Base-by-base conservation (phyloP, 2,329 filamentous ascomycete genomes). In the Dactylonectria estremocensis region DNA sequence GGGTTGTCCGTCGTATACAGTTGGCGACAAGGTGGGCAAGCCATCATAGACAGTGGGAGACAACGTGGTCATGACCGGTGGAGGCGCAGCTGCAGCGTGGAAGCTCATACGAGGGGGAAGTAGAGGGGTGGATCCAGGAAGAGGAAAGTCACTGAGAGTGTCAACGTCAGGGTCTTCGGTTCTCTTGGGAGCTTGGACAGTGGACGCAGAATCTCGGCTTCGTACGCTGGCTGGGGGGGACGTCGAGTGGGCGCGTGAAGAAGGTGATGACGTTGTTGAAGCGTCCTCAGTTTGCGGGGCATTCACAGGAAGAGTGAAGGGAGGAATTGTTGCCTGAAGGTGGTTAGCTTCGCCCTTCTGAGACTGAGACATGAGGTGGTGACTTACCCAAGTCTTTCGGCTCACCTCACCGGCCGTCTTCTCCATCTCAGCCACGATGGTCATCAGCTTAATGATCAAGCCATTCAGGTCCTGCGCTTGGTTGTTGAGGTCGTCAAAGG, bases 361-460 rank as follows among this genome's bases (percentile, higher is more conserved):
- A 33, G 52, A 60, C 46, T 5, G 13, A 31, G 13, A 43, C 40
- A 43, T n/a, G 40, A 31, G 11, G 14, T 31, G 20, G 54, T 20
- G 28, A 80, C 90, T 82, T 87, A 93, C 92, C 85, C 90, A 89
- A 77, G 90, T 93, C 77, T 91, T 91, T 60, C 94, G 89, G 83
- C 93, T 97, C 48, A 95, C 92, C 77, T 94, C 90, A 18, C 93
- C 94, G 50, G 95, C 95, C 76, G 93, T 91, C 78, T 90, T 91
- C 78, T 97, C 92, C 87, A 98, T 97, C 79, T 97, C 94, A 16
- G 90, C 89, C 61, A 97, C 91, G 72, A 96, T 93, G 59, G 89
- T 90, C 70, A 90, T 90, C 20, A 98, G 88, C 79, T 92, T 90
- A 45, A 90, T 88, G 46, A 97, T 86, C 33, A 91, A 85, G 7